A percentile compares a stretch with the other conserved stretches of the same genome.
These are phyloP conservation scores for Lentinus polychrous DNA, from an alignment of 1,284 basidiomycete genomes.

Conservation along the genomic window DNA sequence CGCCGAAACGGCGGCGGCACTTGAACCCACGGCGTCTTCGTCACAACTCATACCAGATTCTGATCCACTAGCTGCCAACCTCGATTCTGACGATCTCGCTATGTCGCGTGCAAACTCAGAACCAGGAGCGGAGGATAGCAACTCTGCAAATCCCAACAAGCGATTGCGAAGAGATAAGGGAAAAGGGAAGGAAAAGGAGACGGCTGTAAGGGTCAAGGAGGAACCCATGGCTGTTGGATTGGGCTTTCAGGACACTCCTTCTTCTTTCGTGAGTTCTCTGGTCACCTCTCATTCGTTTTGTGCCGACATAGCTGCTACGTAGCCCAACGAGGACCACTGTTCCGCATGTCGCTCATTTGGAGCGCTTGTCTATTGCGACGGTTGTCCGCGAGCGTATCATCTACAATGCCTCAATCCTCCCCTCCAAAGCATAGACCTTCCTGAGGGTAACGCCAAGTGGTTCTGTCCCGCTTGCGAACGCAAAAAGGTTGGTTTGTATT, in stretches of 20 bases:
- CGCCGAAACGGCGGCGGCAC: conserved; percentile 31
- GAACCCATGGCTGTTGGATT: conserved; percentile 41
- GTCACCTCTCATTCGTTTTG: conserved; percentile 7
- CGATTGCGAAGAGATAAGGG: conserved; percentile 38
- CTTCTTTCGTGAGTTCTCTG: conserved; percentile 22
- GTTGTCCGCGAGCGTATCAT: conserved; percentile 94
- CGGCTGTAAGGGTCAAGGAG: conserved; percentile 57
- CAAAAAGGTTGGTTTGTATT: conserved; percentile 46
- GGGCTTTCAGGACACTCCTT: conserved; percentile 17
- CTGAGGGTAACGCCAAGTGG: conserved; percentile 83
- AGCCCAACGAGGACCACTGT: conserved; percentile 93
- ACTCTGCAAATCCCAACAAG: conserved; percentile 14
- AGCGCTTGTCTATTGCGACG: conserved; percentile 90
- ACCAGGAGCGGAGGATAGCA: conserved; percentile 37
- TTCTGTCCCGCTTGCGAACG: conserved; percentile 79
- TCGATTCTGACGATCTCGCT: conserved; percentile 40
- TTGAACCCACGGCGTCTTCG: conserved; percentile 29
- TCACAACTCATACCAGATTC: conserved; percentile 33
- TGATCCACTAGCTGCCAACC: conserved; percentile 33
- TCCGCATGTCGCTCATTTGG: conserved; percentile 83
- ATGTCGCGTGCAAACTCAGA: conserved; percentile 59
- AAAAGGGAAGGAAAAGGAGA: conserved; percentile 61
- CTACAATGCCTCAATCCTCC: conserved; percentile 95
- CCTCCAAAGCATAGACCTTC: conserved; percentile 79
- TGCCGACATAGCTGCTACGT: conserved; percentile 18